phyloP scores from a whole-genome alignment of 2,329 filamentous ascomycete genomes.

The Nannizziopsis barbatae region DNA sequence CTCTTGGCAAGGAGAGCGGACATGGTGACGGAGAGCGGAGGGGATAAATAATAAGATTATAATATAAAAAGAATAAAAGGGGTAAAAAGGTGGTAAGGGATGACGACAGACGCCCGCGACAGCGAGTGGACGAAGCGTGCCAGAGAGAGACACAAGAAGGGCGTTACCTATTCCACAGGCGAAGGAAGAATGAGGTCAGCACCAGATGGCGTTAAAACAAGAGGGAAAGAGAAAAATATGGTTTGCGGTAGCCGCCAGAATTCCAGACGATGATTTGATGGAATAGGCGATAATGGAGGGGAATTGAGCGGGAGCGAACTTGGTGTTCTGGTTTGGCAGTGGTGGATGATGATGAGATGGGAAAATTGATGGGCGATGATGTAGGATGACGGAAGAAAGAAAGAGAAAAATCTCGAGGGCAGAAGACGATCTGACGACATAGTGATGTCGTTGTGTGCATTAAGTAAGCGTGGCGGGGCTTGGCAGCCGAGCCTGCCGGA shows the following conservation, averaged over 20 bases:
- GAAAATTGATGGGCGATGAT: constrained; percentile 11
- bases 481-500: not conserved
- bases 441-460: constrained; percentile 16
- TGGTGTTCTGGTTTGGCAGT: constrained; percentile 10
- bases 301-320: not conserved
- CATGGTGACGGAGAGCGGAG: constrained; percentile 21
- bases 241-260: constrained; percentile 9
- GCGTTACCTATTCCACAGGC: not conserved
- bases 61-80: constrained; percentile 3
- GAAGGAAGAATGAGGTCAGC: constrained; percentile 9
- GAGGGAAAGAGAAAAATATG: constrained; percentile 7
- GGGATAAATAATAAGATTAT: constrained; percentile 12
- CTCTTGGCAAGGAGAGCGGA: constrained; percentile 32
- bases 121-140: constrained; percentile 15
- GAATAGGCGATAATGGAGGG: not conserved
- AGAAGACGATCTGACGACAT: constrained; percentile 18
- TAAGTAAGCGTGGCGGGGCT: constrained; percentile 7
- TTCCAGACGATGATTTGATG: not conserved
- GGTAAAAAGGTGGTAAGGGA: constrained; percentile 1
- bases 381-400: constrained; percentile 14
- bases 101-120: constrained; percentile 15
- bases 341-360: constrained; percentile 11
- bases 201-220: not conserved
- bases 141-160: constrained; percentile 8
- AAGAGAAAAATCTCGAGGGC: constrained; percentile 14